phyloP scores from a whole-genome alignment of 1,284 basidiomycete genomes.

The Sporisorium reilianum region DNA sequence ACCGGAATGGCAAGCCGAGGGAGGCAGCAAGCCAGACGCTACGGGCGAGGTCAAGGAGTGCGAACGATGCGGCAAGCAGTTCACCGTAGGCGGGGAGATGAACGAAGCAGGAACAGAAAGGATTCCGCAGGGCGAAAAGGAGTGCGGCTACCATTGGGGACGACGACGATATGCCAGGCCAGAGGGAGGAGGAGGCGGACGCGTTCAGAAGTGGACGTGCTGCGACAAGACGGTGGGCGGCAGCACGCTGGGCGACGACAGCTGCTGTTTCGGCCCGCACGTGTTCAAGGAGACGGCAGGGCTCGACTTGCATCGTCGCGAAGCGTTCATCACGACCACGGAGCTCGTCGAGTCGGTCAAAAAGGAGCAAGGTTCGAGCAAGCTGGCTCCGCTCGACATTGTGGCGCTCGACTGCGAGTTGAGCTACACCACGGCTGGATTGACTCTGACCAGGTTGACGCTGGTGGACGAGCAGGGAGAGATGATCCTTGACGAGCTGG shows the following conservation, averaged over 20 bases:
- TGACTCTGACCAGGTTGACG: conserved; percentile 62
- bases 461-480: conserved; percentile 62
- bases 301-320: conserved; percentile 55
- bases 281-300: conserved; percentile 64
- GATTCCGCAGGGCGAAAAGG: conserved; percentile 41
- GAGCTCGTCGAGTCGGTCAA: conserved; percentile 29
- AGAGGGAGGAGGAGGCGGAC: conserved; percentile 10
- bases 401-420: conserved; percentile 66
- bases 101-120: conserved; percentile 32
- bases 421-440: conserved; percentile 64
- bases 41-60: conserved; percentile 57
- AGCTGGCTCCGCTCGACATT: conserved; percentile 43
- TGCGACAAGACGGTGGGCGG: conserved; percentile 56
- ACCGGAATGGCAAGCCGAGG: conserved; percentile 44
- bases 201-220: conserved; percentile 60
- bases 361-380: conserved; percentile 2
- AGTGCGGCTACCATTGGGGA: conserved; percentile 63
- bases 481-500: conserved; percentile 59
- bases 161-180: conserved; percentile 49
- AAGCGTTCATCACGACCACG: conserved; percentile 53
- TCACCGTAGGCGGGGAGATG: conserved; percentile 52
- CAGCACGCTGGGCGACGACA: conserved; percentile 49
- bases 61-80: conserved; percentile 57
- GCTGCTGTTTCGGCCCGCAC: conserved; percentile 62
- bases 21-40: conserved; percentile 43